Evolutionary conservation across 179 eudicot species (phyloP), one percentile per base, ranked within the genome.

Genomic region (Nepenthes alata): DNA sequence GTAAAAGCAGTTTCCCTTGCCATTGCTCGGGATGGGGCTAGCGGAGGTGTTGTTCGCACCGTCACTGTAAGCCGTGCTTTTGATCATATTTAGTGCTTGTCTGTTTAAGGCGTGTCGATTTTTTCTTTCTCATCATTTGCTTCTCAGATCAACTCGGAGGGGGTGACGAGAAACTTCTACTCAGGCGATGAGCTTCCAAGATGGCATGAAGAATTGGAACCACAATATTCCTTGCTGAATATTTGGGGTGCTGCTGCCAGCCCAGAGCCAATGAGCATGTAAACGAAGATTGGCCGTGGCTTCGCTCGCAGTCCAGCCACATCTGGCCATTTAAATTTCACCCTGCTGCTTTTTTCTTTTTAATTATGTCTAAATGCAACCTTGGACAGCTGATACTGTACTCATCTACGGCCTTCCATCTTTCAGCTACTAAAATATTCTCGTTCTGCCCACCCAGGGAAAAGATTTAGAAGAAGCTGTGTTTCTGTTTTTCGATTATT

Each of bases 21-120:
- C 60, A 93, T 93, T 78, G 98, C 98, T 65, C 86, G 98, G 57
- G 98, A 93, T 80, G 98, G 98, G 59, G 96, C 98, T 25, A 93
- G 98, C 70, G 96, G 98, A 34, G 98, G 98, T 50, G 98, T 93
- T 60, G 90, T 93, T 38, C 87, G 98, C 56, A 93, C 98, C 35
- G 95, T 93, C 62, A 75, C 79, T 35, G 96, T 93, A 78, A 85
- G 91, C 62, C 51, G 38, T 36, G 44, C 9, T 16, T 62, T 44
- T 47, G 51, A 15, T 55, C 3, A 34, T 58, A 8, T 4, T 4
- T 50, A n/a, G 12, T 11, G 1, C 13, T 3, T 62, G 15, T 65
- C 44, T 61, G 36, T 35, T 45, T 47, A 12, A 1, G 25, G 25
- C 25, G 25, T 25, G 2, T 4, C 7, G 3, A 4, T 11, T 47